Base-by-base conservation (phyloP, 1,139 yeast species). In the Ogataea hybrid region DNA sequence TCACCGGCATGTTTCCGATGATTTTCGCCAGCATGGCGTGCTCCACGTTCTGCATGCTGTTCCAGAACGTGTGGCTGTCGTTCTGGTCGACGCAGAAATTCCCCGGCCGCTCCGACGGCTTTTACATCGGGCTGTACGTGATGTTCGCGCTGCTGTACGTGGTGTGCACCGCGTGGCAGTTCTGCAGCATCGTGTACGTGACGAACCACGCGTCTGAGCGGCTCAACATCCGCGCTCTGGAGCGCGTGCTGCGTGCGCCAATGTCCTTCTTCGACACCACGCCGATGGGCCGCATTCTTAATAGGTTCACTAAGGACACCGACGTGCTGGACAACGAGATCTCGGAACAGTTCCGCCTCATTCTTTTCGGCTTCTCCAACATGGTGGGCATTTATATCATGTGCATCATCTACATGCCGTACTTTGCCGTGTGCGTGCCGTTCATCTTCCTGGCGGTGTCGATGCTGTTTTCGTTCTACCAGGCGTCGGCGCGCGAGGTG, bases 61-160 rank as follows among this genome's bases (percentile, higher is more conserved):
- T 86, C 58, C 72, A 85, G 28, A 84, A 84, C 53, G 81, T 83
- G 16, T 89, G 96, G 95, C 69, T 89, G 48, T 82, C 96, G 0
- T 89, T 77, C 62, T 89, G 97, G 97, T 73, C 84, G 3, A 75
- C 72, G 48, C 33, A 56, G 29, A 70, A 67, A 50, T 77, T 72
- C 45, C 38, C 49, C 1, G 53, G 46, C 9, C 57, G 58, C 36
- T 42, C 65, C 2, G 63, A 67, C 51, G 63, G 63, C 2, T 68
- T 71, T 51, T 60, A 59, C 43, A 57, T 57, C 47, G 64, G 64
- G 4, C 44, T 82, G 35, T 84, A 83, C 57, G 74, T 79, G 10
- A 69, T 77, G 70, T 71, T 81, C 49, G 73, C 81, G 2, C 45
- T 70, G 15, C 49, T 63, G 27, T 70, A 79, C 25, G 74, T 78